A percentile compares a stretch with the other conserved stretches of the same genome.
Evolutionary conservation across 2,329 filamentous ascomycete genomes (phyloP).

Genomic region (Botrytis paeoniae): DNA sequence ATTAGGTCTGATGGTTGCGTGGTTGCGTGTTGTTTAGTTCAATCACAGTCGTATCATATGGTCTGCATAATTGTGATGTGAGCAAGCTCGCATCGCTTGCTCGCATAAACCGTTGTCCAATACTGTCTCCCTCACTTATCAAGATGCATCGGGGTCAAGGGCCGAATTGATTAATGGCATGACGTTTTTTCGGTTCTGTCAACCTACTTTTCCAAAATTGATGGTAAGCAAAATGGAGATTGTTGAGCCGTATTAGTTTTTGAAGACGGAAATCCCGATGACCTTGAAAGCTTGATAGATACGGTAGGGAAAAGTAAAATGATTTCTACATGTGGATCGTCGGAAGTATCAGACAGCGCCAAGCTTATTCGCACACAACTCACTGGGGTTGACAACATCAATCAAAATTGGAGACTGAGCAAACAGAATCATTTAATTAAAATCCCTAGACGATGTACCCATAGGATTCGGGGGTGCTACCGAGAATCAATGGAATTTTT

Average conservation of each 20-base stretch:
- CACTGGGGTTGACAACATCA: background rate
- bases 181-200: background rate
- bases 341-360: background rate
- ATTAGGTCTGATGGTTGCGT: background rate
- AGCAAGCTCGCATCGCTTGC: constrained; percentile 9
- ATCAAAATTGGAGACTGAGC: background rate
- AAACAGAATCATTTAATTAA: background rate
- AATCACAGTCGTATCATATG: constrained; percentile 14
- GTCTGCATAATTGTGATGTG: constrained; percentile 15
- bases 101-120: constrained; percentile 13
- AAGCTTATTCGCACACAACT: background rate
- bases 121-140: constrained; percentile 8
- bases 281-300: background rate
- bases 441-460: background rate
- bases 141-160: constrained; percentile 14
- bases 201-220: background rate
- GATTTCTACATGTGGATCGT: background rate
- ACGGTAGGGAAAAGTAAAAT: background rate
- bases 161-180: constrained; percentile 18
- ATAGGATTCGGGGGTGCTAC: background rate
- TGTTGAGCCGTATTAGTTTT: background rate
- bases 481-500: background rate
- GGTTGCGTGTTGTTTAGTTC: background rate
- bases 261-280: background rate
- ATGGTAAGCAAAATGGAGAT: background rate